Evolutionary conservation across 2,329 filamentous ascomycete genomes (phyloP).

Genomic region (Colletotrichum salicis): DNA sequence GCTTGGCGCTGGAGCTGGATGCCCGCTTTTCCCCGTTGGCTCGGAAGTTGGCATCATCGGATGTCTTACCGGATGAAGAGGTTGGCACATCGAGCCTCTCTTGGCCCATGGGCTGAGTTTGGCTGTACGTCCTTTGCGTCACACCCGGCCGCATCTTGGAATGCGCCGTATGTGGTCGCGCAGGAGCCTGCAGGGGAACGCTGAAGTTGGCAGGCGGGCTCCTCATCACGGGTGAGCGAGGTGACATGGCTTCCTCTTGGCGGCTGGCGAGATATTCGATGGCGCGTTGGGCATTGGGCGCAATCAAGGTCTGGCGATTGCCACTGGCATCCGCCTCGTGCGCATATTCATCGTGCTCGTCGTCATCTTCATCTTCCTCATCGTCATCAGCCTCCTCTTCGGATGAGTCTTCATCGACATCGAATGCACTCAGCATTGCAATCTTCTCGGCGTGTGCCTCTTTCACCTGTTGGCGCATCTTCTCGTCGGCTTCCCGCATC

Average conservation of each 20-base stretch:
- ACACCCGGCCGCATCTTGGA: constrained; percentile 57
- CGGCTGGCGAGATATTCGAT: constrained; percentile 62
- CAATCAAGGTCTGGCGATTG: constrained; percentile 50
- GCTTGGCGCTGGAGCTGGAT: constrained; percentile 65
- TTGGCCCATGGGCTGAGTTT: constrained; percentile 54
- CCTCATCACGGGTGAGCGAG: constrained; percentile 48
- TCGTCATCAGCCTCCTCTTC: constrained; percentile 52
- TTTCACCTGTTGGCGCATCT: constrained; percentile 53
- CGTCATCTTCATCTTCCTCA: constrained; percentile 55
- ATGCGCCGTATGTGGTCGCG: constrained; percentile 65
- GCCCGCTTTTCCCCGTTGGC: constrained; percentile 57
- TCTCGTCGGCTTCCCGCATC: constrained; percentile 70
- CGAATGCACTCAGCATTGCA: constrained; percentile 61
- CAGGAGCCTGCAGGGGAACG: constrained; percentile 37
- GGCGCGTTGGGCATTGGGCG: constrained; percentile 59
- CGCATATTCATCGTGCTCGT: constrained; percentile 52
- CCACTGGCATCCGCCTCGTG: constrained; percentile 44
- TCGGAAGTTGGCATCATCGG: constrained; percentile 48
- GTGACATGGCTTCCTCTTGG: constrained; percentile 46
- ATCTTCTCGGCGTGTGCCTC: constrained; percentile 42
- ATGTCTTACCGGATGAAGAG: constrained; percentile 40
- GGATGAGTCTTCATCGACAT: constrained; percentile 59
- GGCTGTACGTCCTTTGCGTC: constrained; percentile 59
- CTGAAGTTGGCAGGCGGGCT: constrained; percentile 34
- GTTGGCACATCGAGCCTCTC: constrained; percentile 38